Evolutionary conservation across 164 flowering plant genomes (phyloP), one percentile per base, ranked within the genome.

Genomic region (Vitis rotundifolia): DNA sequence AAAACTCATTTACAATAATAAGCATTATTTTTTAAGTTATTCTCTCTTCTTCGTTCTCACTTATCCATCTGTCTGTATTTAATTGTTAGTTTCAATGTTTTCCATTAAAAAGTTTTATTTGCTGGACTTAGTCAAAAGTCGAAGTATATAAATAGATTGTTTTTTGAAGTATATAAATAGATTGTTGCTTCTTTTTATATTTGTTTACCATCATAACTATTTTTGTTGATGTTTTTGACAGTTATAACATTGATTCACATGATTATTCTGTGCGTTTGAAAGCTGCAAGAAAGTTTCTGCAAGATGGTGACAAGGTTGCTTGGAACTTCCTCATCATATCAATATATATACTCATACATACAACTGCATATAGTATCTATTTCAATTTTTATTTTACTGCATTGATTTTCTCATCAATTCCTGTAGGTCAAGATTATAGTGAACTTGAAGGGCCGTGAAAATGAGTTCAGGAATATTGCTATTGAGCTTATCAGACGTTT

Each of bases 221-320:
- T 69, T 66, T 9, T 52, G 18, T 50, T 63, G 13, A 3, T 61
- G 70, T 61, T 59, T 12, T 63, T 61, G 58, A 64, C 87, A 92
- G 99, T 81, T 95, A 91, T 78, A 92, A 87, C 76, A 92, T 93
- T 73, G 98, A 95, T 77, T 79, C 85, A 44, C 99, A 95, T 80
- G 99, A 95, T 81, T 92, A 95, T 77, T 71, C 88, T 64, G 97
- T 92, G 59, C 90, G 96, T 66, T 73, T 93, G 78, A 92, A 62
- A 86, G 89, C 98, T 70, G 96, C 96, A 53, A 61, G 75, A 81
- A 95, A 85, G 80, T 90, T 91, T 79, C 75, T 91, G 71, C 88
- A 79, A 67, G 94, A 87, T 49, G 99, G 98, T 51, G 88, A 95
- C 82, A 92, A 90, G 97, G 99, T 92, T 63, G 64, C 56, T 59